A percentile compares a stretch with the other conserved stretches of the same genome.
phyloP scores from a whole-genome alignment of 345 rosid species.

The Firmiana major region DNA sequence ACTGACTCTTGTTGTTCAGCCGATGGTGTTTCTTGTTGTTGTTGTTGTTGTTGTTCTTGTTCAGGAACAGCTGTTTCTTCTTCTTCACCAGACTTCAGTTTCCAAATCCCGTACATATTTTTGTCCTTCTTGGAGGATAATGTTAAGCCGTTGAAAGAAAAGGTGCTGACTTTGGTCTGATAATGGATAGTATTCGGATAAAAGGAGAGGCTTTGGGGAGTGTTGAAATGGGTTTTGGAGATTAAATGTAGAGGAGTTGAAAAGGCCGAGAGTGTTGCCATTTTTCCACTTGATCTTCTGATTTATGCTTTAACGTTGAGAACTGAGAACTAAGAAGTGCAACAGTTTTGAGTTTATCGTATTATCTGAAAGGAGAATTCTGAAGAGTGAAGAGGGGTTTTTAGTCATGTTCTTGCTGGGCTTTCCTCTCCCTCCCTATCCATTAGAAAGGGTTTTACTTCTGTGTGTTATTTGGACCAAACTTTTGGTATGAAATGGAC shows the following conservation, averaged over 20 bases:
- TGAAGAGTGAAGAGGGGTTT: background rate
- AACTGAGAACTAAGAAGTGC: background rate
- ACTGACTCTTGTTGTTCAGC: constrained; percentile 50
- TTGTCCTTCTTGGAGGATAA: background rate
- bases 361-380: constrained; percentile 2
- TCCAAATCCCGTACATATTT: constrained; percentile 20
- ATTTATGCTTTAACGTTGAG: background rate
- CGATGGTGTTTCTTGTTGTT: constrained; percentile 9
- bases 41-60: constrained; percentile 3
- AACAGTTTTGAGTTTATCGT: background rate
- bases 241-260: constrained; percentile 29
- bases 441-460: no score
- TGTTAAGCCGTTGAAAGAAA: constrained; percentile 22
- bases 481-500: no score
- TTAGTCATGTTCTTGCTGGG: background rate
- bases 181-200: constrained; percentile 28
- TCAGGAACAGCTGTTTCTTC: constrained; percentile 44
- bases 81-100: constrained; percentile 50
- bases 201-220: constrained; percentile 15
- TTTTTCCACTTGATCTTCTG: constrained; percentile 11
- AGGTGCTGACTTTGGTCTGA: constrained; percentile 19
- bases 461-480: no score
- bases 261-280: constrained; percentile 48
- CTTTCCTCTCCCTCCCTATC: background rate
- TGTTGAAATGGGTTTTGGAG: constrained; percentile 3